Conservation (phyloP, 371 early-diverging fungal species). For the Nematocida ironsii region DNA sequence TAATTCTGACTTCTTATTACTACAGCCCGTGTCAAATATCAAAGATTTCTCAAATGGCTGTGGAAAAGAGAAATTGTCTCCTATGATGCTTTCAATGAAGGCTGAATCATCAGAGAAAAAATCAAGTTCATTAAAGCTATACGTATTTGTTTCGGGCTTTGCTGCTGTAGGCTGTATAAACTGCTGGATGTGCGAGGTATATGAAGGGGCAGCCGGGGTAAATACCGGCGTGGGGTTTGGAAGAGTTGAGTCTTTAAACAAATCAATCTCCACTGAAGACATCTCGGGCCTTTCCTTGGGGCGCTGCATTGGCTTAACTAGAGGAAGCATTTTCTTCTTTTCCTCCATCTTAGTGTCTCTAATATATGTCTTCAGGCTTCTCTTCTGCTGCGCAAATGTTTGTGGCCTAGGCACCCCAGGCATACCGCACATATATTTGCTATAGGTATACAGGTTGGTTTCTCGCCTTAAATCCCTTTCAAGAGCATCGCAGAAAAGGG, state of each 20-base stretch:
- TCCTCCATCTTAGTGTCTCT: conserved; percentile 54
- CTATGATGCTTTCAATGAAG: conserved; percentile 48
- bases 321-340: conserved; percentile 31
- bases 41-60: conserved; percentile 52
- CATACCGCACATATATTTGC: conserved; percentile 64
- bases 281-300: not conserved
- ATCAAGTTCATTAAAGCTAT: conserved; percentile 55
- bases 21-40: conserved; percentile 43
- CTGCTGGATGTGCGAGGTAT: conserved; percentile 59
- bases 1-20: conserved; percentile 29
- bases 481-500: conserved; percentile 88
- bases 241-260: conserved; percentile 48
- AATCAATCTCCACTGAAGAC: conserved; percentile 23
- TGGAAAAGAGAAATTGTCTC: conserved; percentile 50
- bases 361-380: conserved; percentile 52
- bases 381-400: conserved; percentile 40
- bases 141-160: not conserved
- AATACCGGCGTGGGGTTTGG: conserved; percentile 45
- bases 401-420: conserved; percentile 37
- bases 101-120: conserved; percentile 51
- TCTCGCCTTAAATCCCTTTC: conserved; percentile 95
- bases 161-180: conserved; percentile 46
- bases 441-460: conserved; percentile 69
- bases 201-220: conserved; percentile 21
- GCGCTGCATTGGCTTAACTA: not conserved